Base-by-base conservation (phyloP, 2,329 filamentous ascomycete species). In the Trichoderma sp. region DNA sequence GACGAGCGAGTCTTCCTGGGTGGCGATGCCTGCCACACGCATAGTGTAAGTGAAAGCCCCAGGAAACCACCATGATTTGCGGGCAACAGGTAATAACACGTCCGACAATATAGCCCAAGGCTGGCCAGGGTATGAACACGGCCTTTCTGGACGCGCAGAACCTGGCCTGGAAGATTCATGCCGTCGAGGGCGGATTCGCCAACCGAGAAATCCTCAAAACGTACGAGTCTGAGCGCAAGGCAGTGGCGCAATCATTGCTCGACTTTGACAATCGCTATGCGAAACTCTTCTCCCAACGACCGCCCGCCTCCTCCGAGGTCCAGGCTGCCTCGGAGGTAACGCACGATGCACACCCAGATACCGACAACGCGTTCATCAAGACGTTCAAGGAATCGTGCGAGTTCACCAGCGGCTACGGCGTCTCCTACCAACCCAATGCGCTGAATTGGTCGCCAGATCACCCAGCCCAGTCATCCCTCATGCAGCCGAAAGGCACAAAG, bases 111-210 rank as follows among this genome's bases (percentile, higher is more conserved):
- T 39, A 87, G 85, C 89, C 89, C 44, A 92, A 91, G 79, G 90
- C 89, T 39, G 90, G 90, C 1, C 90, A 92, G 75, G 90, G 90
- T 34, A 92, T 92, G 90, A 92, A 92, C 72, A 90, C 90, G 0
- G 89, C 89, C 3, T 92, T 92, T 78, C 80, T 90, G 59, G 90
- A 94, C 70, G 92, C 92, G 0, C 86, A 92, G 67, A 98, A 97
- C 76, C 82, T 98, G 47, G 93, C 93, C 7, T 98, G 93, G 93
- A 98, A 98, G 80, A 91, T 97, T 59, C 93, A 97, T 74, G 88
- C 91, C 43, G 94, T 97, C 10, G 93, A 97, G 74, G 83, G 84
- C 28, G 92, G 92, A 14, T 91, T 96, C 70, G 91, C 92, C 1
- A 79, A 88, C 34, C 89, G 91, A 67, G 85, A 86, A 3, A 82